phyloP scores from a whole-genome alignment of 2,329 filamentous ascomycete genomes.

The Lecanosticta acicola region DNA sequence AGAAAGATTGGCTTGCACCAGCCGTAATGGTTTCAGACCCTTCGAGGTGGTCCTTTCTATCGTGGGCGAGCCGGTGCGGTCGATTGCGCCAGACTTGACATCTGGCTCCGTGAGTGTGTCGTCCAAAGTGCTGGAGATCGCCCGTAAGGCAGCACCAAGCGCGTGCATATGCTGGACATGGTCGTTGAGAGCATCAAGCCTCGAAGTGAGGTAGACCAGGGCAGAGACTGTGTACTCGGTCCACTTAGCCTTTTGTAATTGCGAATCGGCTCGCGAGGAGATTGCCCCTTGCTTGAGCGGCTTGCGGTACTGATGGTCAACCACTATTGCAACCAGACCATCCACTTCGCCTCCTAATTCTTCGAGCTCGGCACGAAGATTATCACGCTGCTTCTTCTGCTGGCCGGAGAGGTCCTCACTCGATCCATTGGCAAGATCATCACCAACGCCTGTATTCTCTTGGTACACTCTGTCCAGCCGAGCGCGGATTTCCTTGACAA shows the following conservation, averaged over 20 bases:
- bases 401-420: constrained; percentile 22
- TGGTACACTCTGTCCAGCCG: constrained; percentile 49
- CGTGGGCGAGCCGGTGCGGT: constrained; percentile 5
- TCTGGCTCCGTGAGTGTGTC: constrained; percentile 11
- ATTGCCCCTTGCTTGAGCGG: constrained; percentile 48
- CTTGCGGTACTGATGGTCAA: constrained; percentile 61
- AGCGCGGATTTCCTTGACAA: constrained; percentile 38
- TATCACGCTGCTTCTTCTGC: constrained; percentile 32
- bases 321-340: constrained; percentile 64
- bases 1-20: constrained; percentile 29
- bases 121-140: constrained; percentile 22
- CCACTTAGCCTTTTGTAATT: constrained; percentile 37
- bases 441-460: constrained; percentile 9
- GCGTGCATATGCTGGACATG: constrained; percentile 27
- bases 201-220: constrained; percentile 38
- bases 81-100: constrained; percentile 18
- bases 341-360: constrained; percentile 65
- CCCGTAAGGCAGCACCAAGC: constrained; percentile 21
- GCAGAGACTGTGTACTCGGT: constrained; percentile 39
- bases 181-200: constrained; percentile 27
- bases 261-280: constrained; percentile 33
- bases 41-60: constrained; percentile 7
- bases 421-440: constrained; percentile 5
- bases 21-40: constrained; percentile 29
- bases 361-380: constrained; percentile 59